Conservation (phyloP, 2,329 filamentous ascomycete genomes). For the Diaporthe amygdali region DNA sequence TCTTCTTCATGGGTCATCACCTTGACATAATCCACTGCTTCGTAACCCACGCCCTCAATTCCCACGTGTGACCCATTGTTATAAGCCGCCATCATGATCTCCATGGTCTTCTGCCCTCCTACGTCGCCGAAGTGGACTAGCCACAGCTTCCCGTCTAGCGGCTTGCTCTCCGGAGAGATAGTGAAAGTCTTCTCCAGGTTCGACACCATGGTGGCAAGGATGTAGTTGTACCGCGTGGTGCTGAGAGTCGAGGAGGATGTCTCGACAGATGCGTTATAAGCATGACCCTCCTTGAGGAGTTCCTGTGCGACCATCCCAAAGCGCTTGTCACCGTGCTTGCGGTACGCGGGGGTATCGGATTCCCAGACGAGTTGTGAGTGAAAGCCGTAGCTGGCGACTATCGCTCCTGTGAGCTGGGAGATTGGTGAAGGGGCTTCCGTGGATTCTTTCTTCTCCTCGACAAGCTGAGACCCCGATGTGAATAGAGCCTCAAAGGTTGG, state of each 20-base stretch:
- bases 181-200: slow-evolving; percentile 82
- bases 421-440: slow-evolving; percentile 30
- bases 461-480: slow-evolving; percentile 58
- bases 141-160: slow-evolving; percentile 73
- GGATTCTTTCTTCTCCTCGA: slow-evolving; percentile 33
- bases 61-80: slow-evolving; percentile 60
- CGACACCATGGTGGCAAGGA: slow-evolving; percentile 77
- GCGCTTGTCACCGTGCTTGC: slow-evolving; percentile 75
- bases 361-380: slow-evolving; percentile 90
- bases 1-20: slow-evolving; percentile 73
- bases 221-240: slow-evolving; percentile 69
- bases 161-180: slow-evolving; percentile 76
- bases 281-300: slow-evolving; percentile 63
- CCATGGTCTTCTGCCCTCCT: slow-evolving; percentile 71
- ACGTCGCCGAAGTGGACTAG: slow-evolving; percentile 78
- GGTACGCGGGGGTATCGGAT: slow-evolving; percentile 83
- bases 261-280: slow-evolving; percentile 52
- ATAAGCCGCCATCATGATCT: slow-evolving; percentile 74
- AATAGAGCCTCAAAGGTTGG: slow-evolving; percentile 69
- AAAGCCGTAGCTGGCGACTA: slow-evolving; percentile 89
- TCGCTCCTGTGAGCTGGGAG: slow-evolving; percentile 68
- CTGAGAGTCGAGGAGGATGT: slow-evolving; percentile 28
- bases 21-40: slow-evolving; percentile 68
- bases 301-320: slow-evolving; percentile 86
- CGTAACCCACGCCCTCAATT: slow-evolving; percentile 70